phyloP scores from a whole-genome alignment of 495 filamentous ascomycete genomes.

The Annulohypoxylon nitens region DNA sequence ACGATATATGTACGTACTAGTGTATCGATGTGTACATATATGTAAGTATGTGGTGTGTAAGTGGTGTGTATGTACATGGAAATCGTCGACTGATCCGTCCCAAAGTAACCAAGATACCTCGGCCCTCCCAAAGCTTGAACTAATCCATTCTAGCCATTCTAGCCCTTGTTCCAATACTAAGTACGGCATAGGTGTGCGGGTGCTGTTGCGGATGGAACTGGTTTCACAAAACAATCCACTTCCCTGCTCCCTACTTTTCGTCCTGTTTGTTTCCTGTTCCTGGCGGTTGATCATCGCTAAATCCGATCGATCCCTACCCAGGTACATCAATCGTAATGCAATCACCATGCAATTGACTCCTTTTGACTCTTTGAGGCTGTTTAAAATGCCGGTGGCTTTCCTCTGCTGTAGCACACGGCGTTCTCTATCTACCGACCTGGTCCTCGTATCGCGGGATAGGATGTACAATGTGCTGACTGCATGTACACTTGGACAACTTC shows the following conservation, averaged over 20 bases:
- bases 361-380: not conserved
- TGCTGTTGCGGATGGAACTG: not conserved
- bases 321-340: slow-evolving; percentile 13
- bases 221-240: slow-evolving; percentile 19
- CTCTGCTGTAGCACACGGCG: slow-evolving; percentile 4
- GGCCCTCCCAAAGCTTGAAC: not conserved
- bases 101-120: slow-evolving; percentile 18
- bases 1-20: not conserved
- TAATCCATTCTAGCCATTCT: not conserved
- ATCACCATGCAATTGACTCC: slow-evolving; percentile 10
- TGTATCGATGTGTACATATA: too few species aligned
- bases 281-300: slow-evolving; percentile 35
- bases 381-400: slow-evolving; percentile 16
- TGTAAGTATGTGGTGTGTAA: too few species aligned
- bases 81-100: slow-evolving; percentile 31
- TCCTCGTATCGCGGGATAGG: slow-evolving; percentile 19
- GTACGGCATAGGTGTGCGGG: not conserved
- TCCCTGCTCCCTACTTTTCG: slow-evolving; percentile 23
- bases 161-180: not conserved
- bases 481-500: slow-evolving; percentile 9
- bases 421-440: not conserved
- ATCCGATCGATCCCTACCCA: slow-evolving; percentile 28
- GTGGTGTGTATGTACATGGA: not conserved
- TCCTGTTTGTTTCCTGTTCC: slow-evolving; percentile 41
- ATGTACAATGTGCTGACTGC: slow-evolving; percentile 31